Base-by-base conservation (phyloP, 2,329 filamentous ascomycete species). In the Hawksworthiomyces lignivorus region DNA sequence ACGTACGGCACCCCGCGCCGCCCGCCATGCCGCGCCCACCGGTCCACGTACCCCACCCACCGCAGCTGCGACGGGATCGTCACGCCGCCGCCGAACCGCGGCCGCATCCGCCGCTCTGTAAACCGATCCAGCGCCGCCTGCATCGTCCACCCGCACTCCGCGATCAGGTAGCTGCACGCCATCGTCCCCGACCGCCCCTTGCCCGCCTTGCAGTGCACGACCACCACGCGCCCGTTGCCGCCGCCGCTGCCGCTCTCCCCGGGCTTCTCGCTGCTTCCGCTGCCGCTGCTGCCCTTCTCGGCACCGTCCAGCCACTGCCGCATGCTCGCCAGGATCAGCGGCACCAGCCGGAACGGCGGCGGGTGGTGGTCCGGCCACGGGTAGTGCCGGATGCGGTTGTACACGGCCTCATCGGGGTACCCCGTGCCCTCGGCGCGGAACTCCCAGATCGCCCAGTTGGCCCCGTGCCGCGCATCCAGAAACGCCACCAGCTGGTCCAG, bases 331-430 rank as follows among this genome's bases (percentile, higher is more conserved):
- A 96, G 80, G 48, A 96, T 89, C 63, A 87, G 72, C 0, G 90
- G 90, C 27, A 98, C 81, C 17, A 97, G 70, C 18, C 80, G 74
- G 55, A 98, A 98, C 0, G 92, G 92, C 39, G 92, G 92, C 4
- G 92, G 92, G 59, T 98, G 92, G 58, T 98, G 92, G 59, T 98
- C 92, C 0, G 92, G 92, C 80, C 87, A 98, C 1, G 92, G 92
- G 56, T 89, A 97, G 63, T 98, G 92, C 49, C 83, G 77, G 49
- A 97, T 82, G 4, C 89, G 75, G 26, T 78, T 74, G 59, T 95
- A 87, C 1, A 98, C 90, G 44, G 89, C 85, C 15, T 80, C 76
- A 57, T 98, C 92, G 0, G 88, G 88, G 56, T 98, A 98, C 2
- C 92, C 92, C 0, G 92, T 96, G 5, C 92, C 92, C 61, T 98